Evolutionary conservation across 257 asterid species (phyloP), one percentile per base, ranked within the genome.

Genomic region (Gentiana dahurica): DNA sequence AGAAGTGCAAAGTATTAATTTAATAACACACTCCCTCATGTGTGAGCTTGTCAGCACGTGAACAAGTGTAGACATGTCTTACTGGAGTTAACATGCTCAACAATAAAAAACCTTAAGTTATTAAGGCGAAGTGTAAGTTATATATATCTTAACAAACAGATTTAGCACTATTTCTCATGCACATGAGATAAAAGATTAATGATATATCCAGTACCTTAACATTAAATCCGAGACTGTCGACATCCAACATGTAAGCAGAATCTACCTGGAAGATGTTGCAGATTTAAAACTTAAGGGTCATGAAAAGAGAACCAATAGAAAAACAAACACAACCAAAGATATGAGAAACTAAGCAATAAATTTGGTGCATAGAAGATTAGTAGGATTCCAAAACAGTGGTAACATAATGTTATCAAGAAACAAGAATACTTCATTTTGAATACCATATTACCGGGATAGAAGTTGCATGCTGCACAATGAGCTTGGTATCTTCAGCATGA

Each of bases 171-270:
- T 24, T 24, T 24, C 24, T 24, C 50, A 60, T 15, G 41, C 36
- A 44, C 51, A 65, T 65, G 62, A 57, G 38, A 49, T 39, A 55
- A 43, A 62, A 63, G 49, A 36, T 56, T 60, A 38, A 52, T 41
- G 46, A 41, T 2, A 4, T 41, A 1, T 41, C 46, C 46, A 60
- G 61, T 68, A 86, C 98, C 98, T 91, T 87, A 65, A 82, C 98
- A 67, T 83, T 82, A 73, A 91, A 74, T 53, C 96, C 98, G 64
- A 91, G 82, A 64, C 96, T 91, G 75, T 91, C 98, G 32, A 85
- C 67, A 62, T 91, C 95, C 79, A 87, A 49, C 76, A 91, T 91
- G 75, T 82, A 50, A 0, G 96, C 94, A 61, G 49, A 87, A 32
- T 87, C 94, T 66, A 91, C 94, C 98, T 91, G 84, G 50, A 41